Conservation (phyloP, 371 early-diverging fungal genomes). For the Chytridium lagenaria region DNA sequence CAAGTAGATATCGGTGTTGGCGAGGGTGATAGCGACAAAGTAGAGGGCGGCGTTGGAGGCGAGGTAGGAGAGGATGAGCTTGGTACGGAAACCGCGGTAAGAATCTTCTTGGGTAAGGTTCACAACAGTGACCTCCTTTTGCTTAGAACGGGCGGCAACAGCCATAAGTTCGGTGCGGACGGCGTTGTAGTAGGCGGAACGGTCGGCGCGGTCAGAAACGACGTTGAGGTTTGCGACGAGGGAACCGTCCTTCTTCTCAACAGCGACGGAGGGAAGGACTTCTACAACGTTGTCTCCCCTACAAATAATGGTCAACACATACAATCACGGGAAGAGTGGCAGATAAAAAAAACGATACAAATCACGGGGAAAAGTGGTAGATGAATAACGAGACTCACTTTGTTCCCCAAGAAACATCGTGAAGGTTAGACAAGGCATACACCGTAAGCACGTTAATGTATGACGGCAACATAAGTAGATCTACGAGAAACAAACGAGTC, state of each 20-base stretch:
- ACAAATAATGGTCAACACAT: too few species aligned
- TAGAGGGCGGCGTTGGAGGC: conserved; percentile 37
- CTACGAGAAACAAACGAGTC: conserved; percentile 15
- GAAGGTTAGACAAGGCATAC: conserved; percentile 56
- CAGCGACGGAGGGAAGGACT: conserved; percentile 10
- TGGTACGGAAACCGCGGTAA: conserved; percentile 43
- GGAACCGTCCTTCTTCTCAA: conserved; percentile 12
- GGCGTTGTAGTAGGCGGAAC: conserved; percentile 3
- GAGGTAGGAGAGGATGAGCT: conserved; percentile 38
- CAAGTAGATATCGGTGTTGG: conserved; percentile 23
- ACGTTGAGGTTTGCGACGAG: conserved; percentile 13
- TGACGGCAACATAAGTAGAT: conserved; percentile 51
- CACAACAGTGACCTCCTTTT: neutral
- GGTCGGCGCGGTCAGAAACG: conserved; percentile 8
- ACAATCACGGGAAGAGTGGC: too few species aligned
- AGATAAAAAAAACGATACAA: neutral
- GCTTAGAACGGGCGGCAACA: neutral
- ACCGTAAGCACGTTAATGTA: conserved; percentile 56
- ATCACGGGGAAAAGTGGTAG: too few species aligned
- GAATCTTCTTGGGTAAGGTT: conserved; percentile 37
- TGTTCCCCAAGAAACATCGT: conserved; percentile 57
- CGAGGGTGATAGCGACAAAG: conserved; percentile 24
- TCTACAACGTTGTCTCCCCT: conserved; percentile 16
- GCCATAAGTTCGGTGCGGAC: neutral
- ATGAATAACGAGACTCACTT: conserved; percentile 22